A percentile compares a stretch with the other conserved stretches of the same genome.
These are phyloP conservation scores for Urostyla sp. DNA, from an alignment of 73 alveolate genomes.

Conservation along the genomic window DNA sequence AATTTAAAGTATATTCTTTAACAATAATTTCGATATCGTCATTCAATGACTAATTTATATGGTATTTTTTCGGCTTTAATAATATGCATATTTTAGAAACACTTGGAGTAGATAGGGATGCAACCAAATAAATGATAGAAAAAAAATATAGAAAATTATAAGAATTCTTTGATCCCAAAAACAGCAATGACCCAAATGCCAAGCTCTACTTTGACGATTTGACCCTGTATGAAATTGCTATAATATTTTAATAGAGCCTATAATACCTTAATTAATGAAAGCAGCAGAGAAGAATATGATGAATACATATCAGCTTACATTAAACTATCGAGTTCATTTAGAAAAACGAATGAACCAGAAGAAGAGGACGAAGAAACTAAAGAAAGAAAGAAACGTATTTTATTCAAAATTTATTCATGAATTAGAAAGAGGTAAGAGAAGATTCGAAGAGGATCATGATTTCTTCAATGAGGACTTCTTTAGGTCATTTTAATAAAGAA, in stretches of 20 bases:
- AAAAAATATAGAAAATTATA: neutral
- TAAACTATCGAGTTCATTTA: conserved; percentile 16
- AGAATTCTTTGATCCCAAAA: neutral
- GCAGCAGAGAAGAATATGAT: conserved; percentile 51
- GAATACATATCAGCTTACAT: conserved; percentile 29
- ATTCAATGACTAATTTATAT: conserved; percentile 25
- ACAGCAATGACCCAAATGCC: conserved; percentile 1
- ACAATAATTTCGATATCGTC: too few species aligned
- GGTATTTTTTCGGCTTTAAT: neutral
- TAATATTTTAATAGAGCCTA: conserved; percentile 17
- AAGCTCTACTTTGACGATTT: conserved; percentile 16
- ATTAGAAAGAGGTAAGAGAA: conserved; percentile 54
- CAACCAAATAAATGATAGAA: conserved; percentile 16
- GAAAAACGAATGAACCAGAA: neutral
- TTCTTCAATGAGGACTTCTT: conserved; percentile 41
- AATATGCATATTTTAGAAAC: conserved; percentile 6
- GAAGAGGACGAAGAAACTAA: conserved; percentile 35
- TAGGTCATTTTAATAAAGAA: conserved; percentile 12
- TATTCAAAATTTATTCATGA: neutral
- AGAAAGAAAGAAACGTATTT: conserved; percentile 32
- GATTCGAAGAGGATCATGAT: conserved; percentile 47
- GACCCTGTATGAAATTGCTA: neutral
- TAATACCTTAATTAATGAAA: conserved; percentile 8
- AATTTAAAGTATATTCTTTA: too few species aligned
- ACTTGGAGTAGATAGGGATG: conserved; percentile 26